Percentiles rank a stretch among this genome's conserved stretches.
Evolutionary conservation across 768 basidiomycete genomes (phyloP).

Genomic region (Tylopilus vinaceipallidus): DNA sequence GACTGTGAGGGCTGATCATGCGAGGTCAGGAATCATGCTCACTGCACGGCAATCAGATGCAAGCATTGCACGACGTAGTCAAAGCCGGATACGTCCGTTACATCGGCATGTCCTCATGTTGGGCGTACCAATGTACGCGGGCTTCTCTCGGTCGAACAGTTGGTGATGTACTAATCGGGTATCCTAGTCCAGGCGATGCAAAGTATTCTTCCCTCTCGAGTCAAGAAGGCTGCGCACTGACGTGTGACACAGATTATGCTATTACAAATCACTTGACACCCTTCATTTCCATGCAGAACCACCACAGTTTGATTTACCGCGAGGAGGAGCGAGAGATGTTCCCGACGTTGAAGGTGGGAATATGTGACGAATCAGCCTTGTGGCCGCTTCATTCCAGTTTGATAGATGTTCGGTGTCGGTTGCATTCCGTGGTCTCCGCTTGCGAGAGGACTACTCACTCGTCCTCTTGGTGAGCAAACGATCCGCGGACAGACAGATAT

Average conservation of each 20-base stretch:
- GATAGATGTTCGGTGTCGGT: conserved; percentile 29
- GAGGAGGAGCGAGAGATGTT: conserved; percentile 2
- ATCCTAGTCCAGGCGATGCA: conserved; percentile 1
- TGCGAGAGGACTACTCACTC: conserved; percentile 2
- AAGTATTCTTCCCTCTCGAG: background rate
- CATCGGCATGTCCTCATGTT: conserved; percentile 3
- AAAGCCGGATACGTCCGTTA: conserved; percentile 2
- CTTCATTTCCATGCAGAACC: background rate
- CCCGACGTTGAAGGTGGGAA: background rate
- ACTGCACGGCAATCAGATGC: background rate
- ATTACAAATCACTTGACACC: background rate
- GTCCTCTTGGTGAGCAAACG: conserved; percentile 3
- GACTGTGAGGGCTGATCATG: background rate
- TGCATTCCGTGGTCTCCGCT: conserved; percentile 6
- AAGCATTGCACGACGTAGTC: conserved; percentile 1
- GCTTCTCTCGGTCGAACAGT: background rate
- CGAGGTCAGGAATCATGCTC: background rate
- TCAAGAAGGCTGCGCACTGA: background rate
- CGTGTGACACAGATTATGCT: background rate
- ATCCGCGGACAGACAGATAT: conserved; percentile 1
- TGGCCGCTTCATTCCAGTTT: conserved; percentile 43
- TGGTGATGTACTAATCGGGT: background rate
- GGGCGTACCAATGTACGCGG: background rate
- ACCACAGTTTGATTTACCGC: background rate
- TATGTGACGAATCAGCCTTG: conserved; percentile 31